phyloP scores from a whole-genome alignment of 768 basidiomycete species.

The Suillus brevipes region DNA sequence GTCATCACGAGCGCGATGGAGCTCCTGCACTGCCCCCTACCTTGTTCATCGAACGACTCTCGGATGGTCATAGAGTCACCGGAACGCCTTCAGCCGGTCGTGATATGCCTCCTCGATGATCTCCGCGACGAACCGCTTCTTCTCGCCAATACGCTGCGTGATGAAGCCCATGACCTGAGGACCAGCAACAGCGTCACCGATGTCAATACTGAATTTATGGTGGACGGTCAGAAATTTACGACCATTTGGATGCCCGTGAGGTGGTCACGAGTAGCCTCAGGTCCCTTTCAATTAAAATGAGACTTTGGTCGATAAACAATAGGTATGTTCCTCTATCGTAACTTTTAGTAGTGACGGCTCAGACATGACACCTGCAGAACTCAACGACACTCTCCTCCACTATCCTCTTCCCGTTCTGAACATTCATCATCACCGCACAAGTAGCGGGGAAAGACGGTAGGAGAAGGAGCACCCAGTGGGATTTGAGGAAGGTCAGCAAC shows the following conservation, averaged over 20 bases:
- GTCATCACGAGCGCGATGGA: slow-evolving; percentile 92
- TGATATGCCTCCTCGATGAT: slow-evolving; percentile 83
- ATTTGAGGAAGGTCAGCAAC: background rate
- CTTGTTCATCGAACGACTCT: slow-evolving; percentile 90
- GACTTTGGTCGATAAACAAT: too few species aligned
- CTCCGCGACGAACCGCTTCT: slow-evolving; percentile 69
- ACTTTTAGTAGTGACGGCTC: too few species aligned
- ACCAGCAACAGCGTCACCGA: slow-evolving; percentile 97
- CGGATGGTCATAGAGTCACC: slow-evolving; percentile 99
- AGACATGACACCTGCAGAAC: too few species aligned
- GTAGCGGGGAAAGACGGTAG: background rate
- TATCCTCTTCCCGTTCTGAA: too few species aligned
- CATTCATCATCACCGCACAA: too few species aligned
- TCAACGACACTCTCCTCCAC: too few species aligned
- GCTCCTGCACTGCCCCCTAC: slow-evolving; percentile 68
- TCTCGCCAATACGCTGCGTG: slow-evolving; percentile 74
- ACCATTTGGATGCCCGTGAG: slow-evolving; percentile 92
- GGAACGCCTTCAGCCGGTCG: slow-evolving; percentile 83
- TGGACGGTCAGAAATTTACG: slow-evolving; percentile 98
- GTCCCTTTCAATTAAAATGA: slow-evolving; percentile 64
- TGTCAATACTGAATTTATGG: slow-evolving; percentile 98
- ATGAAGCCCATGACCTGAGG: slow-evolving; percentile 81
- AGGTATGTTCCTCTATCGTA: too few species aligned
- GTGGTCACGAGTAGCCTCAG: slow-evolving; percentile 82
- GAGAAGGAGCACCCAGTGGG: background rate